Conservation (phyloP, 148 eudicot genomes). For the Camellia lanceoleosa region DNA sequence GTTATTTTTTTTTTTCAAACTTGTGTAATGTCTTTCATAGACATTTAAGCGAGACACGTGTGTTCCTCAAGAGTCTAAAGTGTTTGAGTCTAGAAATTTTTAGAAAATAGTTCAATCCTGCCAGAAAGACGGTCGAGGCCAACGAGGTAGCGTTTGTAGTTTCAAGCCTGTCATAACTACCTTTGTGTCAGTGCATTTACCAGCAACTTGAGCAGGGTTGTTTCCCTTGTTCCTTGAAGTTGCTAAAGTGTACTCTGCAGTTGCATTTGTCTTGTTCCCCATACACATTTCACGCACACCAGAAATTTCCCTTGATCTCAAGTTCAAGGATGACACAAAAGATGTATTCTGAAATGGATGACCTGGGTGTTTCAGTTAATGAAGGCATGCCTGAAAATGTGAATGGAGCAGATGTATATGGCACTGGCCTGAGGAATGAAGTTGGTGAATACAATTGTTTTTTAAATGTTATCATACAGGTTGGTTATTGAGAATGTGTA, state of each 20-base stretch:
- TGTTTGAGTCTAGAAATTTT: not conserved
- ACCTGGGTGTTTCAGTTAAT: constrained; percentile 26
- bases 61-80: too few relatives aligned
- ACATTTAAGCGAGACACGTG: too few relatives aligned
- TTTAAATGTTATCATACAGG: constrained; percentile 96
- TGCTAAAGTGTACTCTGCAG: constrained; percentile 5
- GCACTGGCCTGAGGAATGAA: constrained; percentile 85
- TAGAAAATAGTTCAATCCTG: not conserved
- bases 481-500: constrained; percentile 23
- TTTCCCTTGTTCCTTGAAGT: constrained; percentile 7
- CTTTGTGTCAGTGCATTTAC: not conserved
- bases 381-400: constrained; percentile 29
- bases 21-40: too few relatives aligned
- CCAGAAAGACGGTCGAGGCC: constrained; percentile 8
- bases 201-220: constrained; percentile 5
- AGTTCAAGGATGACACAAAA: constrained; percentile 34
- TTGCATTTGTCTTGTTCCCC: constrained; percentile 6
- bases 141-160: not conserved
- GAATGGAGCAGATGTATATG: constrained; percentile 46
- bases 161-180: not conserved
- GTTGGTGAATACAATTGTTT: constrained; percentile 98
- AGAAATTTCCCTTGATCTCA: constrained; percentile 40
- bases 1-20: too few relatives aligned
- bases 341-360: constrained; percentile 27
- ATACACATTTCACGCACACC: constrained; percentile 63